Evolutionary conservation across 2,329 filamentous ascomycete species (phyloP).

Genomic region (Cladorrhinum sp.): DNA sequence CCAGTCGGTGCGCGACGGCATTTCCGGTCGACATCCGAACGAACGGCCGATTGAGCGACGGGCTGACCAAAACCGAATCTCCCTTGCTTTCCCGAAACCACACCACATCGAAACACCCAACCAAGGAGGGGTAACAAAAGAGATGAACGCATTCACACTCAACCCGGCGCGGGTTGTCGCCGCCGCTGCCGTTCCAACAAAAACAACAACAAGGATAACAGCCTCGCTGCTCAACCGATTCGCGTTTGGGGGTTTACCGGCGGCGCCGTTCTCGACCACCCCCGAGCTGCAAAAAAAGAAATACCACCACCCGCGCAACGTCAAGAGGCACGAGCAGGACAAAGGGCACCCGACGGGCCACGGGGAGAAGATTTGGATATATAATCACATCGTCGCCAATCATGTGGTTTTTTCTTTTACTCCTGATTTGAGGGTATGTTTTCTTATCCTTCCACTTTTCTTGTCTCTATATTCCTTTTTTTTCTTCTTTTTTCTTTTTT

Average conservation of each 20-base stretch:
- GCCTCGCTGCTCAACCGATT: not conserved
- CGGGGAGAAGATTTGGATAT: constrained; percentile 58
- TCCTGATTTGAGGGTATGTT: constrained; percentile 19
- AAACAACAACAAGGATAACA: not conserved
- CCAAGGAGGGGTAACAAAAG: not conserved
- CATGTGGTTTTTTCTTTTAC: constrained; percentile 52
- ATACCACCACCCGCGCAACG: not conserved
- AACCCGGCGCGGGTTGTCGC: not conserved
- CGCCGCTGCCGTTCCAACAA: no score
- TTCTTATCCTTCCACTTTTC: no score
- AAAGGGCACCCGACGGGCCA: constrained; percentile 36
- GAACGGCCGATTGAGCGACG: not conserved
- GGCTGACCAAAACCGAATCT: not conserved
- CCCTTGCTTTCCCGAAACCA: not conserved
- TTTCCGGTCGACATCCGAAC: not conserved
- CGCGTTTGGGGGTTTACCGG: no score
- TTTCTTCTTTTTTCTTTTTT: no score
- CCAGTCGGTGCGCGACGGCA: not conserved
- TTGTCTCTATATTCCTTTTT: no score
- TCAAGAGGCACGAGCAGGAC: not conserved
- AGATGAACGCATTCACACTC: not conserved
- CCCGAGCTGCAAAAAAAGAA: not conserved
- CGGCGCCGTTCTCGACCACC: not conserved
- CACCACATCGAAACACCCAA: not conserved
- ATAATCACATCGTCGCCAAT: constrained; percentile 47